Evolutionary conservation across 2,329 filamentous ascomycete genomes (phyloP), one percentile per base, ranked within the genome.

Genomic region (Alternaria novae-zelandiae): DNA sequence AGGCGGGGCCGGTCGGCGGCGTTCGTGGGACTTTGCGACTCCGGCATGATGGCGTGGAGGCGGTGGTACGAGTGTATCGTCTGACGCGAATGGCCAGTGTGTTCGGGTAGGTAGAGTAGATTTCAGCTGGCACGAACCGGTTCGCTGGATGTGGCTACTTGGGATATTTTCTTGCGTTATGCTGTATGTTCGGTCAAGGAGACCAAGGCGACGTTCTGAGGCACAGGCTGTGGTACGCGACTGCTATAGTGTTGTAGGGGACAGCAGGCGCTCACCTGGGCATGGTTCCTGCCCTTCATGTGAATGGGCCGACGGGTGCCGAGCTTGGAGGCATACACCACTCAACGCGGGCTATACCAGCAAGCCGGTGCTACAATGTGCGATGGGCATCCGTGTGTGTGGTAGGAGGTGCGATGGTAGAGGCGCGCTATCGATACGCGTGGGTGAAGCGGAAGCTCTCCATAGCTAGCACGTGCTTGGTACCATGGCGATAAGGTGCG

Each of bases 1-100:
- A 92, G 82, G 66, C 89, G 86, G 41, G 89, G 87, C 70, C 90
- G 89, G 66, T 89, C 87, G 65, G 71, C 68, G 5, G 73, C 67
- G 46, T 71, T 69, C 23, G 76, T 65, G 2, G 77, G 74, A 44
- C 69, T 76, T 60, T 76, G 72, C 4, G 73, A 74, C 51, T 65
- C 64, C 13, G 68, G 62, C 72, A 74, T 75, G 58, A 59, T 63
- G 64, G 55, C 23, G 57, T 30, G 55, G 32, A 36, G 15, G 53
- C 15, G n/a, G 44, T n/a, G 43, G 28, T 36, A 9, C 28, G 12
- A 43, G 21, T 50, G n/a, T 56, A 43, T 63, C 10, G 57, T 47
- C 25, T 32, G 28, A 43, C 23, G 56, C 41, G 45, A 45, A 26
- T 30, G 26, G 23, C 28, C 21, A 54, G 59, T 45, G 28, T 53